Base-by-base conservation (phyloP, 2,329 filamentous ascomycete genomes). In the Ophiostoma perfectum region DNA sequence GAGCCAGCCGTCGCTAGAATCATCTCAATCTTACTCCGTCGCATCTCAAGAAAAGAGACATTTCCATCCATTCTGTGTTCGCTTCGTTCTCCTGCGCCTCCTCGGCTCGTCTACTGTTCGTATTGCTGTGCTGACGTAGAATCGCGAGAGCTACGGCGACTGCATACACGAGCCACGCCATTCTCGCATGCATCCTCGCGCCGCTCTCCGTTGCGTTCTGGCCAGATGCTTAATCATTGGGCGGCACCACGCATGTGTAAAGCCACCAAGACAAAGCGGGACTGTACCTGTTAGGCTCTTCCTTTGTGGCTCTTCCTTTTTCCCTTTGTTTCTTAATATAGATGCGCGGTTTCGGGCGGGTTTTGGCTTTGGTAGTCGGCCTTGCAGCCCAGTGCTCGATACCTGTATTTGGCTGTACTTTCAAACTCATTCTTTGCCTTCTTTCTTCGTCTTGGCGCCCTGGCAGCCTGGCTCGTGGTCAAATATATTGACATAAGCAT, bases 1-100 rank as follows among this genome's bases (percentile, higher is more conserved):
- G 55, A 60, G 55, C 55, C 18, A 60, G 55, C 55, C 55, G 55
- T 60, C 55, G 55, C 55, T 16, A 18, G 49, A 55, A 36, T 55
- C 49, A 60, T 60, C 27, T 18, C 18, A 60, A 36, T 60, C 27
- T 60, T 16, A 60, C 5, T 49, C 27, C 27, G 27, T 27, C 27
- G 27, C 27, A 27, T 27, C 27, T 27, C 27, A 27, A 2, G 27
- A 27, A 27, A 27, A 27, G 27, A 27, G 27, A 27, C 27, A 27
- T 55, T 55, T 55, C 49, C 18, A 6, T 27, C 27, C n/a, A 7
- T 52, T 18, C 18, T 55, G 18, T 55, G n/a, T 36, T 55, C 4
- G 49, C 8, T 27, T 18, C 27, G 49, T 18, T 27, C 27, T 27
- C 47, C 49, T 55, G 49, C 49, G 49, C 49, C 49, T 55, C 49